Percentiles rank a stretch among this genome's conserved stretches.
Evolutionary conservation across 345 rosid genomes (phyloP).

Genomic region (Eucalyptus cloeziana): DNA sequence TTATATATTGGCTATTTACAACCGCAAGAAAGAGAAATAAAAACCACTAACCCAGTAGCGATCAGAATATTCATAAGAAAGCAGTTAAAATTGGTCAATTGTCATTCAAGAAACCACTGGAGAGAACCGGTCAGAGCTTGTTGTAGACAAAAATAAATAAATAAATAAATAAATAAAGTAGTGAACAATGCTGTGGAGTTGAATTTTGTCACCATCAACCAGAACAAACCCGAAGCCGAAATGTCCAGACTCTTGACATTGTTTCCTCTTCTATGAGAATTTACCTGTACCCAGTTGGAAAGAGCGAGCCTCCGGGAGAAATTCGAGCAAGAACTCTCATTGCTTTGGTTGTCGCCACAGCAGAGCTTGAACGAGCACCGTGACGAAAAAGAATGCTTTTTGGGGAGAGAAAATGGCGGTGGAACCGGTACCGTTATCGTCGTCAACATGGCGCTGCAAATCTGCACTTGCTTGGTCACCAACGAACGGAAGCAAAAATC

Average conservation of each 20-base stretch:
- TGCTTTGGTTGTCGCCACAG: neutral
- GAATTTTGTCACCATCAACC: neutral
- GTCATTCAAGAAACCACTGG: neutral
- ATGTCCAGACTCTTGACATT: neutral
- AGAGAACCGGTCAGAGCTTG: neutral
- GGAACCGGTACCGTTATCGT: neutral
- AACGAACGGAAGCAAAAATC: neutral
- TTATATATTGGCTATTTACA: neutral
- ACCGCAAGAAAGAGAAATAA: neutral
- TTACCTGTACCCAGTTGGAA: neutral
- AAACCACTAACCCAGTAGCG: neutral
- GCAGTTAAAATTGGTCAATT: neutral
- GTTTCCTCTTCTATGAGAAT: neutral
- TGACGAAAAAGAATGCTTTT: neutral
- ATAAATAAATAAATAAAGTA: neutral
- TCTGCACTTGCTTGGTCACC: neutral
- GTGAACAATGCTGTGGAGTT: neutral
- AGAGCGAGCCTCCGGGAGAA: neutral
- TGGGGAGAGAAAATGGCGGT: neutral
- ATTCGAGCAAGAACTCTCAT: neutral
- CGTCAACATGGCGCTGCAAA: neutral
- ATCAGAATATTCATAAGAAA: neutral
- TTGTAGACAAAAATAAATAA: neutral
- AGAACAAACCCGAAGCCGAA: neutral
- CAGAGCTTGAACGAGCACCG: neutral